These are phyloP conservation scores for Moesziomyces sp. DNA, from an alignment of 1,284 basidiomycete genomes.

Conservation along the genomic window DNA sequence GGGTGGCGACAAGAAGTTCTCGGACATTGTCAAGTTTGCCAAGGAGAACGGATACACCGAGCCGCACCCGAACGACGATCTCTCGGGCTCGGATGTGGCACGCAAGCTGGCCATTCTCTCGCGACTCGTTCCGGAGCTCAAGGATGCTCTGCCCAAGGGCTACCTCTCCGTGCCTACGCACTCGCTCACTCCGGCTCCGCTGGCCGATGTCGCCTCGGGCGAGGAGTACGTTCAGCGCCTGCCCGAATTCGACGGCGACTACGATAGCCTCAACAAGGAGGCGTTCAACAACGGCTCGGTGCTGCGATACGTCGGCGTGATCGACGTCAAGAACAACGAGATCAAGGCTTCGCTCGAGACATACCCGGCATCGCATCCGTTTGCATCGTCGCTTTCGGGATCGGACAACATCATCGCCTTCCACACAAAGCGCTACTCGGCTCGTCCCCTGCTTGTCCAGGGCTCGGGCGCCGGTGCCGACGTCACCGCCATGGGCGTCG, in stretches of 20 bases:
- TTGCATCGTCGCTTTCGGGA: slow-evolving; percentile 92
- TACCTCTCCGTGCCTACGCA: slow-evolving; percentile 83
- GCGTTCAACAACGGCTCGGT: slow-evolving; percentile 84
- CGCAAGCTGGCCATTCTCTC: slow-evolving; percentile 96
- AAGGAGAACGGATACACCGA: slow-evolving; percentile 96
- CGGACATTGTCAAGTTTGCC: slow-evolving; percentile 86
- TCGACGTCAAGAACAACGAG: slow-evolving; percentile 79
- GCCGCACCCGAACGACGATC: slow-evolving; percentile 95
- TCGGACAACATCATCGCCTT: slow-evolving; percentile 99
- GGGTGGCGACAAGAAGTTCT: slow-evolving; percentile 74
- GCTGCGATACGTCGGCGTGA: slow-evolving; percentile 91
- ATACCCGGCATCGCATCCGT: slow-evolving; percentile 90
- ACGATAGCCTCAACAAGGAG: slow-evolving; percentile 79
- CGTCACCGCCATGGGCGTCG: slow-evolving; percentile 97
- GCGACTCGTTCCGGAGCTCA: slow-evolving; percentile 70
- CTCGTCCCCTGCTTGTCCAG: slow-evolving; percentile 82
- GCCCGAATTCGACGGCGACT: slow-evolving; percentile 85
- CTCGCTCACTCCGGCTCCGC: slow-evolving; percentile 83
- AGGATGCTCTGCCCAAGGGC: slow-evolving; percentile 73
- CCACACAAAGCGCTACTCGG: slow-evolving; percentile 83
- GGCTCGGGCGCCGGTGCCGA: slow-evolving; percentile 95
- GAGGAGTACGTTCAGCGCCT: slow-evolving; percentile 81
- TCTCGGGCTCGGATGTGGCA: slow-evolving; percentile 95
- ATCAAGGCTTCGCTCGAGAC: slow-evolving; percentile 89
- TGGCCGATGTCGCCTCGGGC: slow-evolving; percentile 73